Conservation (phyloP, 805 yeast genomes). For the Zygotorulaspora sp. region DNA sequence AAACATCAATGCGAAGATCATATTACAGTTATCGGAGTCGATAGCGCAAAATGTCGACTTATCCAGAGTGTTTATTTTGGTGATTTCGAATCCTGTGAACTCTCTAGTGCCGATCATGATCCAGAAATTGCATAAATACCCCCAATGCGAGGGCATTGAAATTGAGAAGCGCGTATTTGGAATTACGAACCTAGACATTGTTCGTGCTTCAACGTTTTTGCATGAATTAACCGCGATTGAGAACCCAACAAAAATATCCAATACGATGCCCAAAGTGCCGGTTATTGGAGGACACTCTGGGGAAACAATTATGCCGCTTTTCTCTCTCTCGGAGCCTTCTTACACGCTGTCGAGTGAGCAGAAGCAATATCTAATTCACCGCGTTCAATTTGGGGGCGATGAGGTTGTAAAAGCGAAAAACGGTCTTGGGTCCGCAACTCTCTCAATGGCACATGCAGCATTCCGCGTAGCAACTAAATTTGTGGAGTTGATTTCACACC, state of each 20-base stretch:
- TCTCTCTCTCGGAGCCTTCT: conserved; percentile 41
- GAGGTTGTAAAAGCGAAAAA: conserved; percentile 94
- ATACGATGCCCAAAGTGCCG: conserved; percentile 50
- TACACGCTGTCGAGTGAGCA: conserved; percentile 32
- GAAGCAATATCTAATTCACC: conserved; percentile 62
- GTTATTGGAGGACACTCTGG: conserved; percentile 96
- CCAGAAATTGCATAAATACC: conserved; percentile 61
- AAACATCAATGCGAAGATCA: conserved; percentile 78
- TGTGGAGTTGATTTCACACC: conserved; percentile 34
- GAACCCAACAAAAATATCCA: conserved; percentile 39
- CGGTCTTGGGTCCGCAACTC: conserved; percentile 92
- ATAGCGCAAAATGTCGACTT: conserved; percentile 56
- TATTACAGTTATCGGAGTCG: conserved; percentile 66
- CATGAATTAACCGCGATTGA: conserved; percentile 43
- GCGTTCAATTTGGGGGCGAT: conserved; percentile 96
- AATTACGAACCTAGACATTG: conserved; percentile 82
- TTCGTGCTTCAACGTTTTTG: conserved; percentile 74
- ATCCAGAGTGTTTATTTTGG: conserved; percentile 71
- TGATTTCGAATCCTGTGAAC: conserved; percentile 92
- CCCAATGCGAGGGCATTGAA: conserved; percentile 43
- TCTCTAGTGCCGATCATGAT: conserved; percentile 88
- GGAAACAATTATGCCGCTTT: conserved; percentile 85
- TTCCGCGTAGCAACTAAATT: conserved; percentile 63
- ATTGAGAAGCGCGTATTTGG: conserved; percentile 77
- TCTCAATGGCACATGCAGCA: conserved; percentile 95